phyloP scores from a whole-genome alignment of 192 early-diverging fungal species.

The Backusella circina region DNA sequence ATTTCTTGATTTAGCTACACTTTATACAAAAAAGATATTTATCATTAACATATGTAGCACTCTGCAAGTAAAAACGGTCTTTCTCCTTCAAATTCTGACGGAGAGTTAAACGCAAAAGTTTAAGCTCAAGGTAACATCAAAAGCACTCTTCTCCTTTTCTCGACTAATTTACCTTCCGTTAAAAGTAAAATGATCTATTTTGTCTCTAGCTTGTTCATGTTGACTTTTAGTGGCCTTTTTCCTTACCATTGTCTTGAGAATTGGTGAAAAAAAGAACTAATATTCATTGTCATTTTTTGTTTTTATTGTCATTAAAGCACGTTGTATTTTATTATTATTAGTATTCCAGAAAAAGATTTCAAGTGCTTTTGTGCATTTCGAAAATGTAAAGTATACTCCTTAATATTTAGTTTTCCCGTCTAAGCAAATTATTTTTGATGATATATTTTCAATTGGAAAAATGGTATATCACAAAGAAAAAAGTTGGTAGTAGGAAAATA shows the following conservation, averaged over 20 bases:
- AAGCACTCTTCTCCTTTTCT: background rate
- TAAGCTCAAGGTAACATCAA: background rate
- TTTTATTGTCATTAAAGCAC: background rate
- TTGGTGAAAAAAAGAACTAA: background rate
- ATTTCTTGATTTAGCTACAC: background rate
- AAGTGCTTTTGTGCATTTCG: background rate
- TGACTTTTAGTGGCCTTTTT: background rate
- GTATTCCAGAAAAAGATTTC: background rate
- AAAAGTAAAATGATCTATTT: background rate
- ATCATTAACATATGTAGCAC: background rate
- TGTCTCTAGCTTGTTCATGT: background rate
- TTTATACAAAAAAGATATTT: background rate
- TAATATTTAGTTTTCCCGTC: background rate
- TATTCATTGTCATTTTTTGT: background rate
- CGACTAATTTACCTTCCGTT: background rate
- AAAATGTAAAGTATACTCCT: background rate
- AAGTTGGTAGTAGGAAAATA: background rate
- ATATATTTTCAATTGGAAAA: background rate
- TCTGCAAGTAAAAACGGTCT: background rate
- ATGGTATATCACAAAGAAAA: background rate
- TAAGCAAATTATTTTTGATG: background rate
- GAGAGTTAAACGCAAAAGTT: background rate
- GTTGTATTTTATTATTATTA: background rate
- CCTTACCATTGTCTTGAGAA: background rate
- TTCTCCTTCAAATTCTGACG: background rate